A percentile compares a stretch with the other conserved stretches of the same genome.
phyloP scores from a whole-genome alignment of 495 filamentous ascomycete species.

The Podospora tetraspora region DNA sequence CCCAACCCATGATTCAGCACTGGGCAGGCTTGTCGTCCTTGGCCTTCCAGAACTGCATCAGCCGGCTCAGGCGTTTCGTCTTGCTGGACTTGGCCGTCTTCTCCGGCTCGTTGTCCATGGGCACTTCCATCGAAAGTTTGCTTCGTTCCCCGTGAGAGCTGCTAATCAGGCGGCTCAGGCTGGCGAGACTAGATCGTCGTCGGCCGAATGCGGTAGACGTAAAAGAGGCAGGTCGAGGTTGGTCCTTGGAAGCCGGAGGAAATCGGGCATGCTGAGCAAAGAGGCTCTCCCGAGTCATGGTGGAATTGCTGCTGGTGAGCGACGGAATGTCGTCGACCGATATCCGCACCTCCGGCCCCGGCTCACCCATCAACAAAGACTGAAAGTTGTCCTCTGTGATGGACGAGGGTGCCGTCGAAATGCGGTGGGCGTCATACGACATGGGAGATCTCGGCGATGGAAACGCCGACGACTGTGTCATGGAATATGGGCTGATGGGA shows the following conservation, averaged over 20 bases:
- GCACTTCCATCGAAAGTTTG: constrained; percentile 70
- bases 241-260: constrained; percentile 35
- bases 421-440: constrained; percentile 63
- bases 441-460: constrained; percentile 55
- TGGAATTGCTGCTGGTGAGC: constrained; percentile 79
- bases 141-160: constrained; percentile 72
- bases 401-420: constrained; percentile 66
- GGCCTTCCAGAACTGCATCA: constrained; percentile 80
- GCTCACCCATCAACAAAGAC: constrained; percentile 56
- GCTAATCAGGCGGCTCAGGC: constrained; percentile 76
- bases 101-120: constrained; percentile 49
- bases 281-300: constrained; percentile 64
- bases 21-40: constrained; percentile 27
- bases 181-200: constrained; percentile 79
- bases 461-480: constrained; percentile 49
- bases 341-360: constrained; percentile 59
- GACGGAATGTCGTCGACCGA: constrained; percentile 87
- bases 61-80: constrained; percentile 66
- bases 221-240: constrained; percentile 63
- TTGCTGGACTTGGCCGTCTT: constrained; percentile 62
- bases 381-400: constrained; percentile 63
- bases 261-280: constrained; percentile 32
- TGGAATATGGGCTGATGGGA: constrained; percentile 50
- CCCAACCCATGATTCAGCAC: not conserved
- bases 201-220: constrained; percentile 61